Evolutionary conservation across 139 green algal species (phyloP), one percentile per base, ranked within the genome.

Genomic region (Tetradesmus obliquus): DNA sequence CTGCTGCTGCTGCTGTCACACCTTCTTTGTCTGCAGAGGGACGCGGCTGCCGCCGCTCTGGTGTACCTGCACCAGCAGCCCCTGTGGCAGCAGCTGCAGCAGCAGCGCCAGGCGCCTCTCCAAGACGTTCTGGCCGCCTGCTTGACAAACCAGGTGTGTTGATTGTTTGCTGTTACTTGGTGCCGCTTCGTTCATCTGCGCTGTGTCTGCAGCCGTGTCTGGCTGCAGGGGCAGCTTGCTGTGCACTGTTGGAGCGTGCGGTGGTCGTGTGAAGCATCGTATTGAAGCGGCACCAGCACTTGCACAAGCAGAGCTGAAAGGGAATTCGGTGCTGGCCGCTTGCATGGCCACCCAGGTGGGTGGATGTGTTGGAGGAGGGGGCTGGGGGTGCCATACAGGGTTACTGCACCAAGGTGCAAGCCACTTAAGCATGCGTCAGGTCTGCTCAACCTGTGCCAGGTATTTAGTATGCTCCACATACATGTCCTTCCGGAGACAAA

Each of bases 31-130:
- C 8, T 13, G 57, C 57, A 66, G 83, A 79, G 66, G 32, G 57
- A 88, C 79, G 83, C 83, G 13, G 83, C 83, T 3, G 83, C 57
- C 3, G 79, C 74, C 15, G 83, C 57, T 6, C 83, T 88, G 57
- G 58, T 57, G 3, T 88, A 51, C 55, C 84, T 88, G 84, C 84
- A 88, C 12, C 58, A 88, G 84, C 84, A 88, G 8, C 84, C 84
- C 20, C 24, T 80, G 24, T 88, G 58, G 8, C 8, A 19, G 60
- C 60, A 80, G 84, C 13, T 45, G 4, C 84, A 88, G 45, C 20
- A 53, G 32, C 58, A 88, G 24, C 55, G 76, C 1, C 60, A 62
- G 6, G 8, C 20, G 20, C 24, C 60, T 15, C 60, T 88, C 24
- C 57, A 80, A 62, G 84, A 80, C 12, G 58, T 88, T 2, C 24